Base-by-base conservation (phyloP, 345 rosid species). In the Populus deltoides region DNA sequence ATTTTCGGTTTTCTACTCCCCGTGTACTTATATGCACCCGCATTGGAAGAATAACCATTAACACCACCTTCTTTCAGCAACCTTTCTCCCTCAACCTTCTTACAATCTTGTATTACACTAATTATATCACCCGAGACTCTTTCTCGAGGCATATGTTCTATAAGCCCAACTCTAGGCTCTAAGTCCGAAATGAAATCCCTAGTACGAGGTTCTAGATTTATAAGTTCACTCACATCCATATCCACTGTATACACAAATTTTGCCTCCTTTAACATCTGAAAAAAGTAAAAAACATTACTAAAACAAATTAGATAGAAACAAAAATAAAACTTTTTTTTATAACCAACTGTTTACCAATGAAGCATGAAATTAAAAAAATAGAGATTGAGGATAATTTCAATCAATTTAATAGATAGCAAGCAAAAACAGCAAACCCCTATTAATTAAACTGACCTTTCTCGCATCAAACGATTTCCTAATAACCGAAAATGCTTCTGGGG, bases 381-480 rank as follows among this genome's bases (percentile, higher is more conserved):
- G 29, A 29, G 9, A 6, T 20, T 41, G 20, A 35, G 13, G 13
- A 11, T 17, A 51, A 51, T 6, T n/a, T n/a, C n/a, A 41, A 5
- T 51, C 75, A 57, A 36, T 24, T 61, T 39, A 77, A 68, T 38
- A 13, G n/a, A 53, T 55, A 74, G 27, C 6, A 22, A 24, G 29
- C 5, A 15, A 4, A 24, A 53, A 38, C 15, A 18, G 16, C 11
- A 38, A 31, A 17, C 57, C 7, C 20, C 7, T 17, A 51, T 13
- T 5, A 27, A 36, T 20, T 6, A 66, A 79, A 76, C 79, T 47
- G 49, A 91, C 98, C 98, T 92, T 93, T 80, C 99, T 89, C 27
- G 99, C 98, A 75, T 95, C 99, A 83, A 93, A 95, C 5, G 99
- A 93, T 82, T 93, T 95, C 84, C 99, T 85, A 78, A 92, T 85